These are phyloP conservation scores for Penicillium aurantiogriseum DNA, from an alignment of 2,329 filamentous ascomycete species.

Conservation along the genomic window DNA sequence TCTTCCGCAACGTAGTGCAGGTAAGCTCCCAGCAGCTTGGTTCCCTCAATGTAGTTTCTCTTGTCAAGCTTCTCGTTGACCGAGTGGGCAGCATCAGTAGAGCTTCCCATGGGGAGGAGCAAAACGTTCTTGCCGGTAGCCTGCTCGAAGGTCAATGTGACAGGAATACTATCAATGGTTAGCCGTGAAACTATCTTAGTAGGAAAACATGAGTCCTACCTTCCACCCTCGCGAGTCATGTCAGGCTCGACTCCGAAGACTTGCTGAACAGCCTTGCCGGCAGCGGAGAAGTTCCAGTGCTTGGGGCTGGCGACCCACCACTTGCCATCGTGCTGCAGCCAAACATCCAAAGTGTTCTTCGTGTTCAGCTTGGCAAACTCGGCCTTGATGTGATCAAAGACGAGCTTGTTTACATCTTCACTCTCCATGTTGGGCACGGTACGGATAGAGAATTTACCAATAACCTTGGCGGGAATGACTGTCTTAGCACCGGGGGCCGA, in stretches of 20 bases:
- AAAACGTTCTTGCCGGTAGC: slow-evolving; percentile 97
- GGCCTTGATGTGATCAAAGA: slow-evolving; percentile 78
- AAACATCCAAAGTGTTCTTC: slow-evolving; percentile 86
- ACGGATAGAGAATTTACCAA: slow-evolving; percentile 96
- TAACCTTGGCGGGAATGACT: slow-evolving; percentile 96
- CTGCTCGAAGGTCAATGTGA: slow-evolving; percentile 95
- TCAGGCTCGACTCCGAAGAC: slow-evolving; percentile 94
- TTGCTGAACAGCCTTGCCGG: slow-evolving; percentile 90
- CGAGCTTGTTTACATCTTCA: slow-evolving; percentile 78
- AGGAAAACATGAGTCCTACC: slow-evolving; percentile 48
- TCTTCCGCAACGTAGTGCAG: slow-evolving; percentile 95
- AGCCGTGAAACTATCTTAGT: slow-evolving; percentile 11
- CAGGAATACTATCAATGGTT: slow-evolving; percentile 72
- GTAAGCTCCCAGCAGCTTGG: slow-evolving; percentile 91
- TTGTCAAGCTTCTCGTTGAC: slow-evolving; percentile 99
- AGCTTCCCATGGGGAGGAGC: slow-evolving; percentile 93
- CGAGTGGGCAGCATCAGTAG: slow-evolving; percentile 92
- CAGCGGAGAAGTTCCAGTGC: slow-evolving; percentile 98
- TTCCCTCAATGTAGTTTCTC: slow-evolving; percentile 97
- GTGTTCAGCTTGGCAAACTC: slow-evolving; percentile 82
- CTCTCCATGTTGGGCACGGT: slow-evolving; percentile 98
- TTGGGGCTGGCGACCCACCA: slow-evolving; percentile 98
- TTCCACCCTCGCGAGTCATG: slow-evolving; percentile 92
- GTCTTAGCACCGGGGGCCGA: slow-evolving; percentile 93
- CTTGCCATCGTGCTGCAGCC: slow-evolving; percentile 85